Conservation (phyloP, 352 stramenopile species). For the Pythium dissotocum region DNA sequence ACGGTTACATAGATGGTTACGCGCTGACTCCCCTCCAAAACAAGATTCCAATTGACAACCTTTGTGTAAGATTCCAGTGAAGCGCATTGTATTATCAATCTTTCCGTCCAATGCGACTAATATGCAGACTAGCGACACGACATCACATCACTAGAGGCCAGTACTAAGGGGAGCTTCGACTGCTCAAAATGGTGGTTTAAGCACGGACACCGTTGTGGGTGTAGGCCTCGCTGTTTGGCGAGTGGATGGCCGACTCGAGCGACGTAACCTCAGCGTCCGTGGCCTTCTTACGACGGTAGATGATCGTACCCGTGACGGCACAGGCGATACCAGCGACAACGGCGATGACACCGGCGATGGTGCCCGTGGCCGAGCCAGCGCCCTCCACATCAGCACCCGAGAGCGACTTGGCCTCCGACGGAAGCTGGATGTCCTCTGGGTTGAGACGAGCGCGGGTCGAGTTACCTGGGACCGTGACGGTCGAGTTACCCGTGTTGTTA, state of each 20-base stretch:
- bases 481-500: slow-evolving; percentile 1
- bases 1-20: not conserved
- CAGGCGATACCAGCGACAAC: slow-evolving; percentile 16
- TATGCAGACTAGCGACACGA: not conserved
- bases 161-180: not conserved
- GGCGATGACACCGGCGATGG: slow-evolving; percentile 9
- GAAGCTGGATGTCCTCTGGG: not conserved
- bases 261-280: slow-evolving; percentile 5
- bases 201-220: slow-evolving; percentile 9
- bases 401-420: slow-evolving; percentile 1
- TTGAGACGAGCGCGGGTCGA: not conserved
- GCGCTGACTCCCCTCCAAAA: not conserved
- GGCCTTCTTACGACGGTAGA: slow-evolving; percentile 13
- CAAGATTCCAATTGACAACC: not conserved
- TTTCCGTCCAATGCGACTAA: not conserved
- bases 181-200: slow-evolving; percentile 6
- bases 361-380: not conserved
- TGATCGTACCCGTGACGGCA: slow-evolving; percentile 8
- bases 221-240: not conserved
- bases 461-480: not conserved
- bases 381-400: not conserved
- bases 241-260: slow-evolving; percentile 18
- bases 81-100: slow-evolving; percentile 1
- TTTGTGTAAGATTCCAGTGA: not conserved
- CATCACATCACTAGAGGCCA: not conserved